A percentile compares a stretch with the other conserved stretches of the same genome.
phyloP scores from a whole-genome alignment of 1,284 basidiomycete species.

The Athelia psychrophila region DNA sequence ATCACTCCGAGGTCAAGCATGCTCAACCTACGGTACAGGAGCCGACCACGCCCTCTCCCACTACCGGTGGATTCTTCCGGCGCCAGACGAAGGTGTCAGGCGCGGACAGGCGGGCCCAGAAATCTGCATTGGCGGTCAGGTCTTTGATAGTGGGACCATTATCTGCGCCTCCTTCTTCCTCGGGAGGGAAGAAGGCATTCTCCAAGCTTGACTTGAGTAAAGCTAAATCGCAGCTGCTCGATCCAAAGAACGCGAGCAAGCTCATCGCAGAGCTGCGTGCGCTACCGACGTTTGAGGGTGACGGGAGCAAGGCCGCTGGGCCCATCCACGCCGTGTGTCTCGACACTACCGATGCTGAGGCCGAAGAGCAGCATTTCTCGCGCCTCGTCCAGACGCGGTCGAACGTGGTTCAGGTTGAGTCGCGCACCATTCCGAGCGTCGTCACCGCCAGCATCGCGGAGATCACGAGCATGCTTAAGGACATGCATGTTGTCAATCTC shows the following conservation, averaged over 20 bases:
- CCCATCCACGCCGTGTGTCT: constrained; percentile 80
- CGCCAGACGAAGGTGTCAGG: constrained; percentile 31
- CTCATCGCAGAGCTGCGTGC: constrained; percentile 64
- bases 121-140: constrained; percentile 60
- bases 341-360: constrained; percentile 56
- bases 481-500: constrained; percentile 59
- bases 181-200: constrained; percentile 34
- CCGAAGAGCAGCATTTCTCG: constrained; percentile 52
- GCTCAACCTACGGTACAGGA: constrained; percentile 33
- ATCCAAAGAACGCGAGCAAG: constrained; percentile 64
- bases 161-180: constrained; percentile 24
- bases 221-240: constrained; percentile 66
- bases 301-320: constrained; percentile 22
- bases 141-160: constrained; percentile 64
- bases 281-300: constrained; percentile 38
- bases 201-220: constrained; percentile 57
- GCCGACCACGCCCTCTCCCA: constrained; percentile 36
- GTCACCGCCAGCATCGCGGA: constrained; percentile 48
- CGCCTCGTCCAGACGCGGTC: constrained; percentile 24
- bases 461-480: constrained; percentile 45
- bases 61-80: constrained; percentile 31
- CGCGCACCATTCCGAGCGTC: constrained; percentile 31
- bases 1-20: constrained; percentile 29
- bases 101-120: constrained; percentile 58
- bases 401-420: constrained; percentile 1